These are phyloP conservation scores for Kwoniella dendrophila DNA, from an alignment of 768 basidiomycete species.

Conservation along the genomic window DNA sequence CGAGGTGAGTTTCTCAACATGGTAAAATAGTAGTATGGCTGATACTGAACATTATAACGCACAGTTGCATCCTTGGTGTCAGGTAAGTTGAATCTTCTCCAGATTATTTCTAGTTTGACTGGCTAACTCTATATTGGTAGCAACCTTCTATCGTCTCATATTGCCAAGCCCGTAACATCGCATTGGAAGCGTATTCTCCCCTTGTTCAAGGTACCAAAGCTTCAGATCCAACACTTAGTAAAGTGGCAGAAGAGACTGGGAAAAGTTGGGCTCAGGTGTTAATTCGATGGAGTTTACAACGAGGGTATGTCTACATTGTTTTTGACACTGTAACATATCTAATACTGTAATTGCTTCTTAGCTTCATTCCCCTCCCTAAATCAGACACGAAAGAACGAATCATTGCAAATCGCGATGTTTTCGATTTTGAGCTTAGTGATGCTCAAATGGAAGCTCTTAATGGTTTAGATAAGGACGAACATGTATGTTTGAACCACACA, in stretches of 20 bases:
- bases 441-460: slow-evolving; percentile 72
- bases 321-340: background rate
- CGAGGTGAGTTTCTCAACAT: slow-evolving; percentile 32
- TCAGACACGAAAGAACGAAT: slow-evolving; percentile 61
- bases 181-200: slow-evolving; percentile 52
- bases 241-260: slow-evolving; percentile 48
- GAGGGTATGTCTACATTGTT: slow-evolving; percentile 52
- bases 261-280: slow-evolving; percentile 59
- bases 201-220: slow-evolving; percentile 47
- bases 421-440: slow-evolving; percentile 69
- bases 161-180: slow-evolving; percentile 44
- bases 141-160: slow-evolving; percentile 46
- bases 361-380: slow-evolving; percentile 83
- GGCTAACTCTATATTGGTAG: slow-evolving; percentile 2
- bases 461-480: slow-evolving; percentile 65
- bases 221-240: slow-evolving; percentile 39
- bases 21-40: background rate
- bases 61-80: slow-evolving; percentile 50
- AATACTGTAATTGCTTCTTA: slow-evolving; percentile 46
- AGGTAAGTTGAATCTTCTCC: slow-evolving; percentile 17
- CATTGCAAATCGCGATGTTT: slow-evolving; percentile 67
- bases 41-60: background rate
- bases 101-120: background rate
- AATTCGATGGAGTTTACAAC: slow-evolving; percentile 60
- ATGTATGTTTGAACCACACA: slow-evolving; percentile 48